These are phyloP conservation scores for Aspergillus niger DNA, from an alignment of 2,329 filamentous ascomycete species.

Conservation along the genomic window DNA sequence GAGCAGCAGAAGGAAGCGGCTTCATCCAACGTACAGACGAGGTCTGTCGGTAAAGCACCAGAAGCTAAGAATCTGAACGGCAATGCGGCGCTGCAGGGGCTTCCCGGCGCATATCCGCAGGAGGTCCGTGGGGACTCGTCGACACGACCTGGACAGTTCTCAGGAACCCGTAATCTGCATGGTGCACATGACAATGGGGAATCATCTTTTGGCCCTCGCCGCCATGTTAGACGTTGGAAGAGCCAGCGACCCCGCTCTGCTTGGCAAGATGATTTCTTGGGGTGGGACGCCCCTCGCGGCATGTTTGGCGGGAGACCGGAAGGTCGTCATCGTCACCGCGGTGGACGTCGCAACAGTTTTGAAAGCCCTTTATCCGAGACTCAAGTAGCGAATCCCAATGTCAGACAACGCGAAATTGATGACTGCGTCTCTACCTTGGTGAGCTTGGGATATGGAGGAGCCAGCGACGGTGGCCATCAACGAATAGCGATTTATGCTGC, in stretches of 20 bases:
- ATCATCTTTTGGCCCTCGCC: background rate
- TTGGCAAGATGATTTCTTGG: background rate
- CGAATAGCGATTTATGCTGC: conserved; percentile 49
- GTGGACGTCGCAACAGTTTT: background rate
- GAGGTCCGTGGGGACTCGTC: conserved; percentile 7
- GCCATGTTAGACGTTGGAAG: background rate
- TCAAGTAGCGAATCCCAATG: background rate
- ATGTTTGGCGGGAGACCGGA: background rate
- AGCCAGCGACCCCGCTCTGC: conserved; percentile 10
- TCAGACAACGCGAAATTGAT: conserved; percentile 27
- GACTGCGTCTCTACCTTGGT: conserved; percentile 43
- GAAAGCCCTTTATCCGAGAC: background rate
- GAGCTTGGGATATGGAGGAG: conserved; percentile 44
- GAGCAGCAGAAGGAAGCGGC: conserved; percentile 18
- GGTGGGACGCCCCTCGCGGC: background rate
- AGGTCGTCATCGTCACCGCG: background rate
- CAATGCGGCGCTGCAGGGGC: background rate
- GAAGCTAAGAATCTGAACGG: background rate
- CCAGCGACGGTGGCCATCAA: conserved; percentile 36
- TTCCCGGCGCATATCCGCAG: conserved; percentile 19
- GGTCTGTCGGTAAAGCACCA: background rate
- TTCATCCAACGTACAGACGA: conserved; percentile 1
- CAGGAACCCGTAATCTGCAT: background rate
- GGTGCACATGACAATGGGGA: background rate
- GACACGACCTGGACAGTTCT: background rate